Base-by-base conservation (phyloP, 2,329 filamentous ascomycete genomes). In the Dothistroma pini region DNA sequence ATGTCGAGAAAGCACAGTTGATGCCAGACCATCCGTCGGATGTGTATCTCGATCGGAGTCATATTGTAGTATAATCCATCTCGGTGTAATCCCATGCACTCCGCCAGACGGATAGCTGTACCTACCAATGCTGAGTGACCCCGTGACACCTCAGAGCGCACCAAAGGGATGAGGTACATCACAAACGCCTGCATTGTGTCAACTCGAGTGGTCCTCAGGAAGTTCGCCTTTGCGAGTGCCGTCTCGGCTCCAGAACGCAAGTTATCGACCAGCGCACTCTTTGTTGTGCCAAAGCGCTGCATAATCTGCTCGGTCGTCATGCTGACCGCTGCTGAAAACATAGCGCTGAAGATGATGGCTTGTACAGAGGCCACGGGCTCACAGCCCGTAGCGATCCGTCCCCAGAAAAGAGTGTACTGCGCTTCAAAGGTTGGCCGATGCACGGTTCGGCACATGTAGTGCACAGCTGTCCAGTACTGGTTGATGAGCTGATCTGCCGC, bases 1-100 rank as follows among this genome's bases (percentile, higher is more conserved):
- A 91, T 83, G 71, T 92, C 89, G 9, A 93, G 79, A 71, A 90
- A 90, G 73, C 88, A 91, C 21, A 93, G 80, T 68, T 92, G 89
- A 71, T 91, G 87, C 89, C 89, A 92, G 35, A 91, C 80, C 44
- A 91, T 76, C 4, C 89, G 84, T 12, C 89, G 84, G 2, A 91
- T 80, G 57, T 92, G 88, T 0, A 85, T 86, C 67, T 92, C 89
- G 2, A 91, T 76, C 0, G 89, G 82, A 2, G 81, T 84, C 59
- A 89, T 80, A 1, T 83, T 84, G 68, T 89, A 91, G 10, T 82
- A 80, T 49, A 84, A 82, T 16, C 87, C 87, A 65, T 92, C 89
- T 9, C 87, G 83, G 70, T 92, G 87, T 19, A 92, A 76, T 1
- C 88, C 88, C 86, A 91, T 90, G 69, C 88, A 91, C 76, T 91